Evolutionary conservation across 306 rosid species (phyloP).

Genomic region (Cucurbita argyrosperma): DNA sequence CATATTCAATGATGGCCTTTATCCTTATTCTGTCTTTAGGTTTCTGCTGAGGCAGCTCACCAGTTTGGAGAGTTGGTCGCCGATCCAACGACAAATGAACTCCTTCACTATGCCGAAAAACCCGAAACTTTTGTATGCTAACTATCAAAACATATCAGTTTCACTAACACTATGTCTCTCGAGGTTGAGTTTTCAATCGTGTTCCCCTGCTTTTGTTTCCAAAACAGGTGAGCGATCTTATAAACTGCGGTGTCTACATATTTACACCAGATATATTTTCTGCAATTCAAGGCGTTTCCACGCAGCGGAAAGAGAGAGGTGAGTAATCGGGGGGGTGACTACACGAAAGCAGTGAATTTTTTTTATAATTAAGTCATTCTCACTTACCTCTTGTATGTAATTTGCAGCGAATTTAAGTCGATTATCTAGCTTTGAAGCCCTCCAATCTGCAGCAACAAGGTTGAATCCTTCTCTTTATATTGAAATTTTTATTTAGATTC

Average conservation of each 20-base stretch:
- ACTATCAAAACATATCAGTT: background rate
- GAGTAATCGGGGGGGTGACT: background rate
- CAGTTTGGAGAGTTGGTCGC: slow-evolving; percentile 89
- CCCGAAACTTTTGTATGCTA: slow-evolving; percentile 92
- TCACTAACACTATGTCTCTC: background rate
- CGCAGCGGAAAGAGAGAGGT: slow-evolving; percentile 75
- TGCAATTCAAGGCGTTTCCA: slow-evolving; percentile 65
- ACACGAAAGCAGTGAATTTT: background rate
- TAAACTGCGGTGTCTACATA: slow-evolving; percentile 85
- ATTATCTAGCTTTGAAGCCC: slow-evolving; percentile 84
- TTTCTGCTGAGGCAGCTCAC: slow-evolving; percentile 73
- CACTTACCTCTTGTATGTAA: slow-evolving; percentile 3
- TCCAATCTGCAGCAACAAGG: slow-evolving; percentile 78
- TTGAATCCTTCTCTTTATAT: slow-evolving; percentile 1
- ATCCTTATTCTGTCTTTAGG: slow-evolving; percentile 28
- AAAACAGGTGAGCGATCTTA: slow-evolving; percentile 76
- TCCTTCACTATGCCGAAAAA: slow-evolving; percentile 88
- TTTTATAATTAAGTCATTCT: background rate
- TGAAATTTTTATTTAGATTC: background rate
- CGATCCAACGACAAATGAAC: slow-evolving; percentile 74
- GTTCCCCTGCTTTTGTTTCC: slow-evolving; percentile 4
- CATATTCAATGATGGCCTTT: background rate
- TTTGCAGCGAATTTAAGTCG: slow-evolving; percentile 82
- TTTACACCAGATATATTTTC: slow-evolving; percentile 74
- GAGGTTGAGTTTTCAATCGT: background rate